Percentiles rank a stretch among this genome's conserved stretches.
These are phyloP conservation scores for Daldinia eschscholtzii DNA, from an alignment of 2,329 filamentous ascomycete genomes.

Conservation along the genomic window DNA sequence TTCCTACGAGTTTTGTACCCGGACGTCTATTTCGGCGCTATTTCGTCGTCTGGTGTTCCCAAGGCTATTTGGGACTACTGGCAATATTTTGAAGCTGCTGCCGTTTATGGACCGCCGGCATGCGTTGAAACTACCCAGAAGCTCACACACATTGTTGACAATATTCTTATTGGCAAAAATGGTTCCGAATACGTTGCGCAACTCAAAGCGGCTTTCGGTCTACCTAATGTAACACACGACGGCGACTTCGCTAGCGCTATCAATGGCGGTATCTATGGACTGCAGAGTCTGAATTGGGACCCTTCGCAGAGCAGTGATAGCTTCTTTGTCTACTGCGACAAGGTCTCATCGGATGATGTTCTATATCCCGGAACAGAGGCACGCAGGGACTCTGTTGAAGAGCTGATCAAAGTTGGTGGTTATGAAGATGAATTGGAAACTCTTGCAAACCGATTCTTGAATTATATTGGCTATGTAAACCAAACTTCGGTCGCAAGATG, in stretches of 20 bases:
- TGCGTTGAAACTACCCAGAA: slow-evolving; percentile 76
- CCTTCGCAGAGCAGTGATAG: slow-evolving; percentile 57
- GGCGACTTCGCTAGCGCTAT: slow-evolving; percentile 64
- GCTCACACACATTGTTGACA: slow-evolving; percentile 64
- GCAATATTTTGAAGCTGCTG: slow-evolving; percentile 67
- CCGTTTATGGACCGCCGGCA: slow-evolving; percentile 64
- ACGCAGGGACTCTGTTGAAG: slow-evolving; percentile 53
- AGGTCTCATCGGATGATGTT: slow-evolving; percentile 57
- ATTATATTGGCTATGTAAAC: slow-evolving; percentile 64
- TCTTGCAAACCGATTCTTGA: slow-evolving; percentile 61
- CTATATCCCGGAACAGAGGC: slow-evolving; percentile 59
- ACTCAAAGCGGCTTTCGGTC: slow-evolving; percentile 61
- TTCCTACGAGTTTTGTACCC: slow-evolving; percentile 83
- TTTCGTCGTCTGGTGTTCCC: slow-evolving; percentile 84
- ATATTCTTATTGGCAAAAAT: slow-evolving; percentile 60
- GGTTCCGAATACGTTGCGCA: slow-evolving; percentile 58
- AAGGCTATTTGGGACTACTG: slow-evolving; percentile 84
- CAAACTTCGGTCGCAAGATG: slow-evolving; percentile 47
- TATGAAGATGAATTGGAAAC: slow-evolving; percentile 55
- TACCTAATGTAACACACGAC: slow-evolving; percentile 59
- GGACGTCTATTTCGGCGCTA: slow-evolving; percentile 81
- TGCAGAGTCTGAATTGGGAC: slow-evolving; percentile 68
- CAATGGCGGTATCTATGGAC: slow-evolving; percentile 55
- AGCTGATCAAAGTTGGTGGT: slow-evolving; percentile 58
- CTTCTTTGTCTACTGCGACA: slow-evolving; percentile 64